Evolutionary conservation across 2,329 filamentous ascomycete genomes (phyloP).

Genomic region (Beauveria caledonica): DNA sequence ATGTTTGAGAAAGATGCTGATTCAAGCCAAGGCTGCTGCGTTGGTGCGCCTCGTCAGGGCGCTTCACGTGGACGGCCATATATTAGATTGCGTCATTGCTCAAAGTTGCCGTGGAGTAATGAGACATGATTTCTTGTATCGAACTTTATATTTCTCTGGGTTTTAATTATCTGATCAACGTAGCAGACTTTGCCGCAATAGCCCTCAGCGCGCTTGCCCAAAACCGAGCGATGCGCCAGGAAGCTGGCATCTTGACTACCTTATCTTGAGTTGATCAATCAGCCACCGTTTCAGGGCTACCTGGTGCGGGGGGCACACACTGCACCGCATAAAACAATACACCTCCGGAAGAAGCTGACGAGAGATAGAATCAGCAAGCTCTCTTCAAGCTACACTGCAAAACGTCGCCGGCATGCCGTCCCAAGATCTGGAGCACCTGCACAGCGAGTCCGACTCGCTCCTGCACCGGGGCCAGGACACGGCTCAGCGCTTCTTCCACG

Average conservation of each 20-base stretch:
- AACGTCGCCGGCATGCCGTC: slow-evolving; percentile 20
- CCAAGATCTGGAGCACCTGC: slow-evolving; percentile 27
- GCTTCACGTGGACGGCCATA: slow-evolving; percentile 4
- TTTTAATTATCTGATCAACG: not conserved
- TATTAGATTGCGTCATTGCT: slow-evolving; percentile 7
- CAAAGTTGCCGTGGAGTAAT: not conserved
- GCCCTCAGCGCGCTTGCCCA: too few species aligned
- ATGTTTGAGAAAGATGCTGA: not conserved
- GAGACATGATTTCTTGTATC: not conserved
- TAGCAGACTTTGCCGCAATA: not conserved
- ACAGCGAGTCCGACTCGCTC: slow-evolving; percentile 29
- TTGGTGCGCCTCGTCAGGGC: not conserved
- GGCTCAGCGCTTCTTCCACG: slow-evolving; percentile 46
- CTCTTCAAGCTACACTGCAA: not conserved
- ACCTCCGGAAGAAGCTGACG: not conserved
- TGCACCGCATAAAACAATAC: not conserved
- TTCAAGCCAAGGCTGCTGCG: not conserved
- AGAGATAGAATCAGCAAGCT: not conserved
- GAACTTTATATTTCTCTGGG: not conserved
- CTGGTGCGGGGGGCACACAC: not conserved
- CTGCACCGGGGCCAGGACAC: slow-evolving; percentile 38
- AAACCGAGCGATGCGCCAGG: too few species aligned
- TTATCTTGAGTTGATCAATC: not conserved
- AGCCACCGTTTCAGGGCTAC: not conserved
- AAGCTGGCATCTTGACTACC: not conserved